Evolutionary conservation across 2,329 filamentous ascomycete species (phyloP).

Genomic region (Geosmithia flava): DNA sequence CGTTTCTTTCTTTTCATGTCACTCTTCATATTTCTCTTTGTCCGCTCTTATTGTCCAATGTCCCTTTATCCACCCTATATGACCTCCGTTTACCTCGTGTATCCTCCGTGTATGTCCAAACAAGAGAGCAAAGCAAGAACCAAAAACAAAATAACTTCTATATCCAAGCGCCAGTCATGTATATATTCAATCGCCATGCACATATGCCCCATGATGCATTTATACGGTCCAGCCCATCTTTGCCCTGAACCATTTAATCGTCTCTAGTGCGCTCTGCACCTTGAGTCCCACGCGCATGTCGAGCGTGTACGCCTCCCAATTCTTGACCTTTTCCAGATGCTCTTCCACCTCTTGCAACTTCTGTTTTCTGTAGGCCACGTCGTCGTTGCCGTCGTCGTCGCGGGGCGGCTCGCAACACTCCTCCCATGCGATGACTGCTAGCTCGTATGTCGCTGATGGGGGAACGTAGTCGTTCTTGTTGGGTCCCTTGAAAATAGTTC

Average conservation of each 20-base stretch:
- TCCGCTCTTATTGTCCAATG: background rate
- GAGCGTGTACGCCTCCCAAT: slow-evolving; percentile 60
- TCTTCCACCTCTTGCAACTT: slow-evolving; percentile 49
- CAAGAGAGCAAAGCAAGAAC: background rate
- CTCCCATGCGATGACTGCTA: slow-evolving; percentile 70
- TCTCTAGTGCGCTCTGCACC: slow-evolving; percentile 56
- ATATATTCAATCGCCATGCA: background rate
- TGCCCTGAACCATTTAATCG: slow-evolving; percentile 40
- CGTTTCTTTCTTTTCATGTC: background rate
- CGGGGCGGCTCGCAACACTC: slow-evolving; percentile 37
- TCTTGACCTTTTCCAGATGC: slow-evolving; percentile 54
- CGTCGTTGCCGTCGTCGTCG: slow-evolving; percentile 11
- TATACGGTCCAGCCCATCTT: slow-evolving; percentile 23
- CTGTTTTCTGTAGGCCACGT: slow-evolving; percentile 23
- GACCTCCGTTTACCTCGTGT: too few species aligned
- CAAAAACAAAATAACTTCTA: background rate
- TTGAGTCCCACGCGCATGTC: slow-evolving; percentile 66
- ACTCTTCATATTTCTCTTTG: background rate
- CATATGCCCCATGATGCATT: background rate
- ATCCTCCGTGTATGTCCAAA: too few species aligned
- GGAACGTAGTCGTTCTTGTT: slow-evolving; percentile 57
- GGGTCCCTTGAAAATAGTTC: slow-evolving; percentile 41
- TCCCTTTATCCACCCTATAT: background rate
- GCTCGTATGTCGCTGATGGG: slow-evolving; percentile 74
- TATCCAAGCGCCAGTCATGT: too few species aligned